Evolutionary conservation across 768 basidiomycete species (phyloP).

Genomic region (Tylopilus plumbeoviolaceoides): DNA sequence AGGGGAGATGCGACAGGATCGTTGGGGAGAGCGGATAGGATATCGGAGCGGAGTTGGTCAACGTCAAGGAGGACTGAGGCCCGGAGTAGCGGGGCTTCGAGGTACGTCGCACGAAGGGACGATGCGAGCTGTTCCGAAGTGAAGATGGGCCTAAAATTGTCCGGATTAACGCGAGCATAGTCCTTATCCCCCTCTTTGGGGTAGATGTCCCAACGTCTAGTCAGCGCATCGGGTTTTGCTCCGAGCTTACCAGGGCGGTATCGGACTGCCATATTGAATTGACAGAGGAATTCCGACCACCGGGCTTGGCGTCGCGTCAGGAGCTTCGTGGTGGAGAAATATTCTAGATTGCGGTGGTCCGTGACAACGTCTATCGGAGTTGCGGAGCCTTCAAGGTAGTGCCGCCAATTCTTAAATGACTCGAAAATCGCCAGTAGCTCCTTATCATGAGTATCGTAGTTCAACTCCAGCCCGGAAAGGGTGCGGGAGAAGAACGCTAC

Average conservation of each 20-base stretch:
- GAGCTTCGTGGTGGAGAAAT: neutral
- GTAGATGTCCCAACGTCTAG: neutral
- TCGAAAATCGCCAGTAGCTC: neutral
- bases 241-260: neutral
- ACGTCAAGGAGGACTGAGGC: too few species aligned
- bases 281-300: neutral
- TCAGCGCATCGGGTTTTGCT: neutral
- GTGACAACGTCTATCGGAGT: neutral
- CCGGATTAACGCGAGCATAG: neutral
- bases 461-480: neutral
- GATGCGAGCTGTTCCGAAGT: neutral
- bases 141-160: neutral
- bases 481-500: neutral
- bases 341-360: neutral
- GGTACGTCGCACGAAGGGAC: neutral
- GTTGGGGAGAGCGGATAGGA: too few species aligned
- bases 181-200: neutral
- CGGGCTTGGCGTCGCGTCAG: neutral
- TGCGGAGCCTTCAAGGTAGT: neutral
- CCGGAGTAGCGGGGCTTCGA: neutral
- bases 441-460: neutral
- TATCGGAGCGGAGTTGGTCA: too few species aligned
- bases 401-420: neutral
- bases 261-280: neutral
- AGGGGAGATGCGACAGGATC: too few species aligned